These are phyloP conservation scores for Cladorrhinum sp. DNA, from an alignment of 2,329 filamentous ascomycete genomes.

Conservation along the genomic window DNA sequence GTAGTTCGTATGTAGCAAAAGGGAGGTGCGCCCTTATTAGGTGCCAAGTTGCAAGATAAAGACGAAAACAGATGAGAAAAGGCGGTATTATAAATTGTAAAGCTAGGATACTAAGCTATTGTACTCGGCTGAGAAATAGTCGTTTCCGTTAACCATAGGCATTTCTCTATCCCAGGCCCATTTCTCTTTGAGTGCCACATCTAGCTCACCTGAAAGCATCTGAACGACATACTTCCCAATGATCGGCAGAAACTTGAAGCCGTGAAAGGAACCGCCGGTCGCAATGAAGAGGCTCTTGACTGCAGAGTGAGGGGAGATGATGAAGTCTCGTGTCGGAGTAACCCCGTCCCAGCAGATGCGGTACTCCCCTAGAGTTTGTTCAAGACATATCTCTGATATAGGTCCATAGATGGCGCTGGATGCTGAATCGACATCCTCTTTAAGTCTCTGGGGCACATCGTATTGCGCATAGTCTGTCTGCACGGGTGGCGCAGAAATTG, in stretches of 20 bases:
- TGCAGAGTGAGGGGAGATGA: slow-evolving; percentile 56
- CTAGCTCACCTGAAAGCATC: slow-evolving; percentile 48
- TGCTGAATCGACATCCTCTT: slow-evolving; percentile 57
- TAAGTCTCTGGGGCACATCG: slow-evolving; percentile 54
- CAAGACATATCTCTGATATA: slow-evolving; percentile 36
- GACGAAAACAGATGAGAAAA: too few relatives aligned
- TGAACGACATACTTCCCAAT: slow-evolving; percentile 61
- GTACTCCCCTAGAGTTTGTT: slow-evolving; percentile 59
- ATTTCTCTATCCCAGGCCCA: slow-evolving; percentile 54
- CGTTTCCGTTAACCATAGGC: neutral
- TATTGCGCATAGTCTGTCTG: slow-evolving; percentile 60
- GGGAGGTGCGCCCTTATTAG: neutral
- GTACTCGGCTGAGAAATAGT: neutral
- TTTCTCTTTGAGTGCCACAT: slow-evolving; percentile 41
- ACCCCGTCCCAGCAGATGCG: slow-evolving; percentile 69
- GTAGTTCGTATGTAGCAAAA: slow-evolving; percentile 36
- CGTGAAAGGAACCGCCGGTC: slow-evolving; percentile 64
- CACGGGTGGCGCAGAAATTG: slow-evolving; percentile 55
- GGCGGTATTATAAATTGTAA: too few relatives aligned
- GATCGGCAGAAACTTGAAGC: slow-evolving; percentile 65
- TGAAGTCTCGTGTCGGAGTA: slow-evolving; percentile 58
- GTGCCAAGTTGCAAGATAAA: neutral
- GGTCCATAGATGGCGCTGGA: slow-evolving; percentile 58
- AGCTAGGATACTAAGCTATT: neutral
- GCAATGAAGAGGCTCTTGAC: slow-evolving; percentile 57